Evolutionary conservation across 495 filamentous ascomycete genomes (phyloP).

Genomic region (Lentithecium fluviatile): DNA sequence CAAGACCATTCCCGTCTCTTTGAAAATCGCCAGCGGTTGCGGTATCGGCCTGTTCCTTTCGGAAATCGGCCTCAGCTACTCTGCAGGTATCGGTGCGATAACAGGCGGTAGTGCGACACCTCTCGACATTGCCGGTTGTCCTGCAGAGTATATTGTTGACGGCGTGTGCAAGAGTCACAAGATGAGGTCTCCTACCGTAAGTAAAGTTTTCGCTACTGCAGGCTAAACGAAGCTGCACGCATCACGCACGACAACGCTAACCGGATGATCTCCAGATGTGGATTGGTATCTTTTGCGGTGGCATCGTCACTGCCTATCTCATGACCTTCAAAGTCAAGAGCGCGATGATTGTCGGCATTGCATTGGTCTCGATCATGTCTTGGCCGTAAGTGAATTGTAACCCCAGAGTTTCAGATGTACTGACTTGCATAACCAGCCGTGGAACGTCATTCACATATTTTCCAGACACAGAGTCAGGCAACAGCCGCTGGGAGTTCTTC

Average conservation of each 20-base stretch:
- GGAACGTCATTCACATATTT: slow-evolving; percentile 73
- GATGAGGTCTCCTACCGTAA: slow-evolving; percentile 66
- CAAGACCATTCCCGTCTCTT: slow-evolving; percentile 68
- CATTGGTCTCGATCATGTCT: slow-evolving; percentile 78
- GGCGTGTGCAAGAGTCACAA: slow-evolving; percentile 58
- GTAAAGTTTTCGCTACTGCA: slow-evolving; percentile 1
- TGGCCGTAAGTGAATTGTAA: slow-evolving; percentile 56
- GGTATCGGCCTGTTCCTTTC: slow-evolving; percentile 81
- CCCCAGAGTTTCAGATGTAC: neutral
- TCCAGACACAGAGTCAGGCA: slow-evolving; percentile 63
- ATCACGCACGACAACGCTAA: slow-evolving; percentile 6
- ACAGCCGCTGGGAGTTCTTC: slow-evolving; percentile 74
- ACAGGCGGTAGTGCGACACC: slow-evolving; percentile 60
- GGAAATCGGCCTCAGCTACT: slow-evolving; percentile 75
- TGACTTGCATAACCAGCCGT: slow-evolving; percentile 40
- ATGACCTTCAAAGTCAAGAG: slow-evolving; percentile 83
- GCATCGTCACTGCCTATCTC: slow-evolving; percentile 70
- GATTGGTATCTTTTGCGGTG: slow-evolving; percentile 82
- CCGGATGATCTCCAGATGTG: slow-evolving; percentile 54
- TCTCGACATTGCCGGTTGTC: slow-evolving; percentile 71
- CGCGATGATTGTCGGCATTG: slow-evolving; percentile 75
- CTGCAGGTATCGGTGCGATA: slow-evolving; percentile 74
- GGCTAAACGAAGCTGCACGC: slow-evolving; percentile 1
- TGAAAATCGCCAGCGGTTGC: slow-evolving; percentile 82
- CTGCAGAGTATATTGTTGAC: slow-evolving; percentile 39